Evolutionary conservation across 2,329 filamentous ascomycete species (phyloP).

Genomic region (Pleomassaria siparia): DNA sequence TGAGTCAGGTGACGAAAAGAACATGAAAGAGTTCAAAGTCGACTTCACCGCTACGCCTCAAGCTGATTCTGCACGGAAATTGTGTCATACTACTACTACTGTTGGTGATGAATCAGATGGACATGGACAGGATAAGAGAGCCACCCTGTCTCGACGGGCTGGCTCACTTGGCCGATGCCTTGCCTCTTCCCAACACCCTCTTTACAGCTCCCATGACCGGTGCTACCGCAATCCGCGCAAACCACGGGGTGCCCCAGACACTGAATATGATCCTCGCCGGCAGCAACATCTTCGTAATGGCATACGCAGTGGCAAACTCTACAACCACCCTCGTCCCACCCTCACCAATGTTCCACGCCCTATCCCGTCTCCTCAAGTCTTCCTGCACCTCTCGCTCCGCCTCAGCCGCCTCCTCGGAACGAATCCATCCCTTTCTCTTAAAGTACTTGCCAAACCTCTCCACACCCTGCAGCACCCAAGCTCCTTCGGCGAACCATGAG

Average conservation of each 20-base stretch:
- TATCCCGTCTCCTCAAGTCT: constrained; percentile 34
- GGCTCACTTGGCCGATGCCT: too few relatives aligned
- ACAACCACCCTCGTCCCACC: constrained; percentile 58
- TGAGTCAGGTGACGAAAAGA: not conserved
- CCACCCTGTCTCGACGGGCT: too few relatives aligned
- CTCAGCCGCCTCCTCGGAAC: constrained; percentile 52
- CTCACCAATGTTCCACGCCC: constrained; percentile 44
- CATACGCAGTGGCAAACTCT: constrained; percentile 84
- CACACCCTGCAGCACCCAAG: constrained; percentile 63
- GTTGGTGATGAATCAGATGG: not conserved
- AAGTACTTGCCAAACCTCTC: constrained; percentile 77
- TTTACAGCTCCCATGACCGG: constrained; percentile 35
- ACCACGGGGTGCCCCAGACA: constrained; percentile 90
- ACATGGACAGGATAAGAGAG: too few relatives aligned
- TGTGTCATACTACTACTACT: not conserved
- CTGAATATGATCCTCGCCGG: constrained; percentile 76
- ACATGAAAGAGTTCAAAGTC: not conserved
- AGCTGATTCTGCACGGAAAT: too few relatives aligned
- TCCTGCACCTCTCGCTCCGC: constrained; percentile 40
- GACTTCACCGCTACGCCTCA: not conserved
- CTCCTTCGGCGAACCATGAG: constrained; percentile 53
- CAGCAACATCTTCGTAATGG: constrained; percentile 82
- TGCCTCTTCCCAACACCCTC: constrained; percentile 41
- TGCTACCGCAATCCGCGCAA: constrained; percentile 58
- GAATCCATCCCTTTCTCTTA: constrained; percentile 78